Evolutionary conservation across 169 alveolate species (phyloP), one percentile per base, ranked within the genome.

Genomic region (Plasmodium billcollinsi): DNA sequence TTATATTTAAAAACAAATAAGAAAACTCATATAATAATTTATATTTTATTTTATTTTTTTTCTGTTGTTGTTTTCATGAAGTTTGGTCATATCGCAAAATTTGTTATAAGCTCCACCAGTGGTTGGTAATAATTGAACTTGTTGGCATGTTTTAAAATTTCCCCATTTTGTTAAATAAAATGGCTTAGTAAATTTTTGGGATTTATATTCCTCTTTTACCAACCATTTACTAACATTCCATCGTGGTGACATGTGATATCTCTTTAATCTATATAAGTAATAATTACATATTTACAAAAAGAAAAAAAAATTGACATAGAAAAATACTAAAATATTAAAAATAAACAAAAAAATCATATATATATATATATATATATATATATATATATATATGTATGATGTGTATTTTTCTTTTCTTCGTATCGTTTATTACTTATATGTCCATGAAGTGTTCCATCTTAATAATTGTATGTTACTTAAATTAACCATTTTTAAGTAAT

Each of bases 221-320:
- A 83, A 47, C 91, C 91, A 83, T 56, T 83, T 83, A 83, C 91
- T 83, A 69, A 83, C 86, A 83, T 83, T 69, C 91, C 91, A 83
- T 70, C 91, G 39, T 49, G 91, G 91, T 73, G 91, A 83, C 91
- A 83, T 83, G 74, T 83, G 91, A 83, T 83, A 83, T 83, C 91
- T 69, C 85, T 83, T 83, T 70, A 83, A 69, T 83, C 91, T 83
- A 83, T 52, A 70, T 69, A 56, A 83, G 58, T 69, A 83, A 83
- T 52, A 54, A 29, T 78, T 47, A 39, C 9, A 69, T 26, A 39
- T 33, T 39, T 69, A 52, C 26, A 50, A 58, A 83, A 69, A 83
- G 39, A 83, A 49, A 67, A 58, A 74, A 43, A 20, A 33, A 54
- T 39, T 5, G 47, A 6, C 47, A 39, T 39, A 39, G 18, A 52